A percentile compares a stretch with the other conserved stretches of the same genome.
These are phyloP conservation scores for Cicer chorassanicum DNA, from an alignment of 306 rosid genomes.

Conservation along the genomic window DNA sequence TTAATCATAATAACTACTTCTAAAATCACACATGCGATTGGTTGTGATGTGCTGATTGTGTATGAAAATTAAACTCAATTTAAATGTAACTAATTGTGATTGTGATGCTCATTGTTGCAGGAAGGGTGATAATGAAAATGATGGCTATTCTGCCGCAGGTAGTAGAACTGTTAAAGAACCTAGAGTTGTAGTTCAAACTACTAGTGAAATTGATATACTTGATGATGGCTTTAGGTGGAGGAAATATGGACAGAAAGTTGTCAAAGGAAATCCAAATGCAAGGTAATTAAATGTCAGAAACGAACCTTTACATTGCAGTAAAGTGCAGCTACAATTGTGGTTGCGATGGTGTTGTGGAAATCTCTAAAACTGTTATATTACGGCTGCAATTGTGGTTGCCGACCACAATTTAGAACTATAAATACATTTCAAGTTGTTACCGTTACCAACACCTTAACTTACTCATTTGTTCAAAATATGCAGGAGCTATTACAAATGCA, in stretches of 20 bases:
- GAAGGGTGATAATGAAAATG: constrained; percentile 76
- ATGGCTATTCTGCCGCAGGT: constrained; percentile 57
- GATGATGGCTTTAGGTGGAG: constrained; percentile 99
- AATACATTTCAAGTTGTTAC: constrained; percentile 25
- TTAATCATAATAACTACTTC: no score
- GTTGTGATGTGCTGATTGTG: no score
- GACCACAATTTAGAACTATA: background rate
- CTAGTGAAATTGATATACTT: constrained; percentile 90
- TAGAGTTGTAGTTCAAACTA: constrained; percentile 96
- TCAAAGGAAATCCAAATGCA: constrained; percentile 96
- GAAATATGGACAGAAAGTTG: constrained; percentile 98
- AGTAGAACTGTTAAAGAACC: constrained; percentile 88
- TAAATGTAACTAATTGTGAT: constrained; percentile 26
- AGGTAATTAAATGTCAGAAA: constrained; percentile 55
- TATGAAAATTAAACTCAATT: no score
- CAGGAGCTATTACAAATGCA: constrained; percentile 98
- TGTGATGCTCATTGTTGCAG: constrained; percentile 49
- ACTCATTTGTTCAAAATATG: constrained; percentile 39
- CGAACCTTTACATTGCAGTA: background rate
- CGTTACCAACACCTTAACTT: background rate
- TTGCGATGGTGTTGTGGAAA: background rate
- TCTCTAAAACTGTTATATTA: background rate
- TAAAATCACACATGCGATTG: no score
- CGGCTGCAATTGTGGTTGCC: background rate
- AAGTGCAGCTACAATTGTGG: background rate